These are phyloP conservation scores for Penicillium concentricum DNA, from an alignment of 2,329 filamentous ascomycete species.

Conservation along the genomic window DNA sequence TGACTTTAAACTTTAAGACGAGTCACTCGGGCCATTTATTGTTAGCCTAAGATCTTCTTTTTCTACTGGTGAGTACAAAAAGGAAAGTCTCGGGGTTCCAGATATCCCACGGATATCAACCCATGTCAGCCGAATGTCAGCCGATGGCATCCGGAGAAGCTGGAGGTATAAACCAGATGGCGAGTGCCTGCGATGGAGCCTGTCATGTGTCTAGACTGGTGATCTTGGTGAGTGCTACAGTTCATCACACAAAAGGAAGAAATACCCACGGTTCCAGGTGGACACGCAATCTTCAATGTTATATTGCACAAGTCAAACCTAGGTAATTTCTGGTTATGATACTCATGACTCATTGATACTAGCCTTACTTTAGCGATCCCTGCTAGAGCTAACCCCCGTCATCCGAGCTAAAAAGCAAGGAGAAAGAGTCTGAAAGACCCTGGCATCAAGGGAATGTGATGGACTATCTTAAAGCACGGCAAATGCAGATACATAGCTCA, in stretches of 20 bases:
- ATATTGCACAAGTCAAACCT: not conserved
- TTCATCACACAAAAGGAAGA: not conserved
- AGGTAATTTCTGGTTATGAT: not conserved
- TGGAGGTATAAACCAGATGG: not conserved
- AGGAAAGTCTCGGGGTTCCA: not conserved
- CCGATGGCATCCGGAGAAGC: not conserved
- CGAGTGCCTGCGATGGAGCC: not conserved
- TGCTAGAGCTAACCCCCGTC: not conserved
- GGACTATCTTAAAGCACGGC: slow-evolving; percentile 60
- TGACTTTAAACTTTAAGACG: not conserved
- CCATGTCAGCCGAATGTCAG: not conserved
- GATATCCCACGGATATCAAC: not conserved
- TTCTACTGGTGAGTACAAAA: not conserved
- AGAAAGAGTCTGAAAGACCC: too few relatives aligned
- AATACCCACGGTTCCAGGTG: too few relatives aligned
- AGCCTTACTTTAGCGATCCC: not conserved
- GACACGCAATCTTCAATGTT: not conserved
- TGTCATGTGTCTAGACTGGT: not conserved
- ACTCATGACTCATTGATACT: not conserved
- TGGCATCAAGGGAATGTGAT: not conserved
- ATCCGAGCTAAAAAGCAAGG: not conserved
- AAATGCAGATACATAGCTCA: slow-evolving; percentile 94
- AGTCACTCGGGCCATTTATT: not conserved
- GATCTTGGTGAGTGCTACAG: not conserved
- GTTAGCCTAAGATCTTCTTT: not conserved